Evolutionary conservation across 257 asterid genomes (phyloP).

Genomic region (Sherardia arvensis): DNA sequence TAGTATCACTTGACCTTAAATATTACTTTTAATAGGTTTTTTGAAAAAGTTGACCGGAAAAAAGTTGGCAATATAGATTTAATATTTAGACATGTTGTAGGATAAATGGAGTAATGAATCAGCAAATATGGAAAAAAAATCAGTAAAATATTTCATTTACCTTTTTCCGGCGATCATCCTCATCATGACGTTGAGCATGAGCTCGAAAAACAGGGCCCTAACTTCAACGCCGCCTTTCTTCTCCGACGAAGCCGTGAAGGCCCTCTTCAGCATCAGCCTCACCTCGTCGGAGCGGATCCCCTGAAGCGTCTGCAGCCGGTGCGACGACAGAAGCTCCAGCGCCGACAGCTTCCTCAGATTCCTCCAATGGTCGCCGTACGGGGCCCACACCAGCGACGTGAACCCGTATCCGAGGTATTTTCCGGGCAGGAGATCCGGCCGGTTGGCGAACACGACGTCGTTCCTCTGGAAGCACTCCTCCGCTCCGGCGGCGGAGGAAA

Average conservation of each 20-base stretch:
- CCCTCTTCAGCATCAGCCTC: constrained; percentile 24
- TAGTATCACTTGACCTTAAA: too few relatives aligned
- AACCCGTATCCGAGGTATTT: constrained; percentile 40
- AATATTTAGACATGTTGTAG: too few relatives aligned
- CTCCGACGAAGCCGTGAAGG: constrained; percentile 16
- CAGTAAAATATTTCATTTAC: too few relatives aligned
- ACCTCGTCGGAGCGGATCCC: constrained; percentile 53
- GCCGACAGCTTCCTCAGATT: constrained; percentile 45
- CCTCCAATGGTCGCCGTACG: constrained; percentile 64
- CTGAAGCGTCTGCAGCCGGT: constrained; percentile 46
- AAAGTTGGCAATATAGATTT: too few relatives aligned
- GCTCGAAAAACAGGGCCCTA: constrained; percentile 27
- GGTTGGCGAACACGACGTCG: constrained; percentile 54
- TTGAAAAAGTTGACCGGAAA: too few relatives aligned
- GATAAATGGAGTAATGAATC: too few relatives aligned
- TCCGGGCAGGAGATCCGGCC: constrained; percentile 50
- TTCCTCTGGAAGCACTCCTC: constrained; percentile 54
- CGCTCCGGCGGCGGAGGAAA: constrained; percentile 58
- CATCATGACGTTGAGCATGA: constrained; percentile 31
- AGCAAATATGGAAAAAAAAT: background rate
- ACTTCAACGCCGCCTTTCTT: constrained; percentile 34
- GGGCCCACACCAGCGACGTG: constrained; percentile 43
- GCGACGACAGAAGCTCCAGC: constrained; percentile 43
- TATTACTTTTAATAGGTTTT: too few relatives aligned
- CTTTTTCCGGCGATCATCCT: constrained; percentile 33